Percentiles rank a stretch among this genome's conserved stretches.
These are phyloP conservation scores for Ilyonectria robusta DNA, from an alignment of 2,329 filamentous ascomycete species.

Conservation along the genomic window DNA sequence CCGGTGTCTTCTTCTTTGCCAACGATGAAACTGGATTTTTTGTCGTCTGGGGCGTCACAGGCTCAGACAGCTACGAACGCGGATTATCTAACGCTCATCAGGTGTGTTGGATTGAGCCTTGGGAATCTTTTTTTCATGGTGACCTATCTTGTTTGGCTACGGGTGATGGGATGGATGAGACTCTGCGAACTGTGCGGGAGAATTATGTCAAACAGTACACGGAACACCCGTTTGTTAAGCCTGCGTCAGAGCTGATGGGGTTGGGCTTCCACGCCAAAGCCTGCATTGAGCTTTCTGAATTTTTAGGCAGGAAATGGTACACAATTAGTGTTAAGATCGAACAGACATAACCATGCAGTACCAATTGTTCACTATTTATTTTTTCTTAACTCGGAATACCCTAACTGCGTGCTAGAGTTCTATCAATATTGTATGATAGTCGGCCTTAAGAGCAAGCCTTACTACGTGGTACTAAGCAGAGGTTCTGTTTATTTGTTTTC, in stretches of 20 bases:
- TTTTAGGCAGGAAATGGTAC: constrained; percentile 11
- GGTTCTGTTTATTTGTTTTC: no score
- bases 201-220: constrained; percentile 3
- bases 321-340: neutral
- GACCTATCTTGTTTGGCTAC: neutral
- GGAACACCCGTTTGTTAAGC: neutral
- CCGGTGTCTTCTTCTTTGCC: constrained; percentile 11
- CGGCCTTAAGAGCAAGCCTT: no score
- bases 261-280: neutral
- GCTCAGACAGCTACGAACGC: constrained; percentile 6
- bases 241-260: neutral
- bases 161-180: neutral
- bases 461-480: no score
- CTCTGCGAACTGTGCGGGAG: neutral
- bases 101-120: constrained; percentile 9
- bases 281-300: neutral
- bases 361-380: no score
- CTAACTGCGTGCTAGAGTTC: no score
- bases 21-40: constrained; percentile 13
- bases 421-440: no score
- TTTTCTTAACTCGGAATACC: no score
- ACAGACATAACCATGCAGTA: neutral
- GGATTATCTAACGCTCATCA: constrained; percentile 1
- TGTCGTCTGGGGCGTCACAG: constrained; percentile 1
- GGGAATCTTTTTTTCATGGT: constrained; percentile 1